Percentiles rank a stretch among this genome's conserved stretches.
Evolutionary conservation across 2,329 filamentous ascomycete genomes (phyloP).

Genomic region (Alternaria consortialis): DNA sequence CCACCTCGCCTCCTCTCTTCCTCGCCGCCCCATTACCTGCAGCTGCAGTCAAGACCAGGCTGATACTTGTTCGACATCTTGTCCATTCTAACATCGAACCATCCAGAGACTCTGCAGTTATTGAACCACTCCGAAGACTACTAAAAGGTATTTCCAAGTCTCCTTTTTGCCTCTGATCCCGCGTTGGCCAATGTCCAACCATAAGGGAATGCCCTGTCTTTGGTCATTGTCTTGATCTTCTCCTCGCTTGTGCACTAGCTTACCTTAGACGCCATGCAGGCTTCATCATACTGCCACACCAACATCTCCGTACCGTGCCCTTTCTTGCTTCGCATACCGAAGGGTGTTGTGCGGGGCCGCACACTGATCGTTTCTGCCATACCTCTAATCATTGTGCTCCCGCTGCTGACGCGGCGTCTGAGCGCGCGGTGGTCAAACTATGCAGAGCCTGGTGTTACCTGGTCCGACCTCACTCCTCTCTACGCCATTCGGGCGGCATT

Average conservation of each 20-base stretch:
- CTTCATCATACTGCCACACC: slow-evolving; percentile 32
- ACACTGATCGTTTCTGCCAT: slow-evolving; percentile 30
- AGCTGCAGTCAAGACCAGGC: slow-evolving; percentile 16
- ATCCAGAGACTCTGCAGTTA: not conserved
- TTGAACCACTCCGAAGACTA: slow-evolving; percentile 9
- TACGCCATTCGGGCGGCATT: slow-evolving; percentile 50
- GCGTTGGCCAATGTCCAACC: slow-evolving; percentile 17
- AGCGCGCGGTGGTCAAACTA: slow-evolving; percentile 51
- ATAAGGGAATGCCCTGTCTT: slow-evolving; percentile 11
- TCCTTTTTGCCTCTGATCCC: slow-evolving; percentile 18
- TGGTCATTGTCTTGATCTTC: slow-evolving; percentile 25
- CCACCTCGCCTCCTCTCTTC: slow-evolving; percentile 25
- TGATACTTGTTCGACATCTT: slow-evolving; percentile 18
- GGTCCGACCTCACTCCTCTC: slow-evolving; percentile 47
- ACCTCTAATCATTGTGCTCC: slow-evolving; percentile 41
- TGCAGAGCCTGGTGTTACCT: slow-evolving; percentile 54
- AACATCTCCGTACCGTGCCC: slow-evolving; percentile 29
- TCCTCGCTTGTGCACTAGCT: slow-evolving; percentile 40
- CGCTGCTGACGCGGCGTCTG: slow-evolving; percentile 48
- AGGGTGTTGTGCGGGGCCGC: slow-evolving; percentile 26
- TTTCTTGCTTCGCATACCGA: slow-evolving; percentile 29
- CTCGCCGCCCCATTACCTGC: slow-evolving; percentile 27
- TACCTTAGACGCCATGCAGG: slow-evolving; percentile 46
- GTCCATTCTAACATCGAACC: not conserved
- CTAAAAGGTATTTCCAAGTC: slow-evolving; percentile 39